phyloP scores from a whole-genome alignment of 2,329 filamentous ascomycete genomes.

The Colletotrichum cordylinicola region DNA sequence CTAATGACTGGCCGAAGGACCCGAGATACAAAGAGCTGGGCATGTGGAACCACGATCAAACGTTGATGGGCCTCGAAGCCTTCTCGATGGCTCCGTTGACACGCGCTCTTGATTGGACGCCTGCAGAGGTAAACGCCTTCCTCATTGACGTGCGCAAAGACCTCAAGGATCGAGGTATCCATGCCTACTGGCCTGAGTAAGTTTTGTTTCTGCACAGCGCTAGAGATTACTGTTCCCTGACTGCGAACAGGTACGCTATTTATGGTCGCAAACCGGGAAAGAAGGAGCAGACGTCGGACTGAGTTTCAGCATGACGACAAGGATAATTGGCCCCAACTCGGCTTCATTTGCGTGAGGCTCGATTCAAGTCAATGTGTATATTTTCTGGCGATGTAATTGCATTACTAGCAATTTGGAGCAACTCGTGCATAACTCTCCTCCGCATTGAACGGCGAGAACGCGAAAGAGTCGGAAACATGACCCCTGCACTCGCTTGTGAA shows the following conservation, averaged over 20 bases:
- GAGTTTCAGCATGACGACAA: no score
- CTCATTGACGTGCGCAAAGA: neutral
- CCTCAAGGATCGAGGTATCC: neutral
- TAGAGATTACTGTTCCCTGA: no score
- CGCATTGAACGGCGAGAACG: no score
- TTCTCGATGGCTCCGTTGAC: conserved; percentile 40
- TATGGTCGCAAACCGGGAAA: rapidly evolving
- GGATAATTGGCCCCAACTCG: no score
- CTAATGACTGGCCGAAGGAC: conserved; percentile 40
- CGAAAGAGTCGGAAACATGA: neutral
- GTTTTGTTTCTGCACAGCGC: no score
- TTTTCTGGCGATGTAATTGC: no score
- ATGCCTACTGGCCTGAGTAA: neutral
- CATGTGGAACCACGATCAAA: conserved; percentile 35
- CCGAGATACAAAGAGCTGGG: conserved; percentile 37
- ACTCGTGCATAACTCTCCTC: no score
- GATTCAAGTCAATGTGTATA: no score
- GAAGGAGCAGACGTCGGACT: no score
- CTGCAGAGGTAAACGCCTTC: conserved; percentile 34
- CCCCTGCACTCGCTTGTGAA: neutral
- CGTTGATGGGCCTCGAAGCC: conserved; percentile 37
- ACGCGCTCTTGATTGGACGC: conserved; percentile 35
- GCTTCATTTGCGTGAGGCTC: no score
- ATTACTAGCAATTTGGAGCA: no score
- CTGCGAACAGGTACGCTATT: neutral